phyloP scores from a whole-genome alignment of 2,329 filamentous ascomycete species.

The Talaromyces islandicus region DNA sequence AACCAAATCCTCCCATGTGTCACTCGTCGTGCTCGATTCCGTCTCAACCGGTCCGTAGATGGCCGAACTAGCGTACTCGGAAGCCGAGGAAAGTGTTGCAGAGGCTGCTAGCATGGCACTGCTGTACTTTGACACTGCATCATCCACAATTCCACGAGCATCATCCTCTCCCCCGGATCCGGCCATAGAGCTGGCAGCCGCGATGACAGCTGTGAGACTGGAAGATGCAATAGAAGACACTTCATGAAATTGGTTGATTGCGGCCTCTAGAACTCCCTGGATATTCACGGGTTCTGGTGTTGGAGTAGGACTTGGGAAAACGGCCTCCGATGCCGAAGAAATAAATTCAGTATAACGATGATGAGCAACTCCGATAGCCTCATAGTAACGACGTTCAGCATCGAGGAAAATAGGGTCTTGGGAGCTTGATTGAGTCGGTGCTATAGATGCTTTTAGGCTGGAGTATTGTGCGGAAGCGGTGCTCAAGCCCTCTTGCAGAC shows the following conservation, averaged over 20 bases:
- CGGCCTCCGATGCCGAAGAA: conserved; percentile 62
- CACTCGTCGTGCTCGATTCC: conserved; percentile 37
- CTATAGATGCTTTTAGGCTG: conserved; percentile 58
- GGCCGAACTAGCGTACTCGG: conserved; percentile 36
- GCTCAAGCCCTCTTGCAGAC: conserved; percentile 63
- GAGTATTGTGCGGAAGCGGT: conserved; percentile 67
- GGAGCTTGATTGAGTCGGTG: conserved; percentile 56
- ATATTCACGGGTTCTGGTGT: conserved; percentile 23
- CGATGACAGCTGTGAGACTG: conserved; percentile 34
- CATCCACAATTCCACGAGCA: conserved; percentile 33
- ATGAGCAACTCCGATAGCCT: conserved; percentile 71
- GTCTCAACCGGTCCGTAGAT: conserved; percentile 25
- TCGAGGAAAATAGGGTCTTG: conserved; percentile 52
- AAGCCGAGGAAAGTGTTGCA: conserved; percentile 32
- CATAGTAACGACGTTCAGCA: conserved; percentile 66
- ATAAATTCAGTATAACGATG: conserved; percentile 73
- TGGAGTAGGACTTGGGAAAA: conserved; percentile 57
- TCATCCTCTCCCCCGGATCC: conserved; percentile 29
- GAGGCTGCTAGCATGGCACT: conserved; percentile 41
- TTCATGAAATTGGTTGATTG: conserved; percentile 29
- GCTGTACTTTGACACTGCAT: conserved; percentile 41
- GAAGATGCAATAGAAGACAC: conserved; percentile 35
- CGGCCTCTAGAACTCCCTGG: conserved; percentile 28
- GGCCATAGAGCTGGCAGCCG: conserved; percentile 34
- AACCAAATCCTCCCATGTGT: conserved; percentile 60